Conservation (phyloP, 495 filamentous ascomycete genomes). For the Alectoria sarmentosa region DNA sequence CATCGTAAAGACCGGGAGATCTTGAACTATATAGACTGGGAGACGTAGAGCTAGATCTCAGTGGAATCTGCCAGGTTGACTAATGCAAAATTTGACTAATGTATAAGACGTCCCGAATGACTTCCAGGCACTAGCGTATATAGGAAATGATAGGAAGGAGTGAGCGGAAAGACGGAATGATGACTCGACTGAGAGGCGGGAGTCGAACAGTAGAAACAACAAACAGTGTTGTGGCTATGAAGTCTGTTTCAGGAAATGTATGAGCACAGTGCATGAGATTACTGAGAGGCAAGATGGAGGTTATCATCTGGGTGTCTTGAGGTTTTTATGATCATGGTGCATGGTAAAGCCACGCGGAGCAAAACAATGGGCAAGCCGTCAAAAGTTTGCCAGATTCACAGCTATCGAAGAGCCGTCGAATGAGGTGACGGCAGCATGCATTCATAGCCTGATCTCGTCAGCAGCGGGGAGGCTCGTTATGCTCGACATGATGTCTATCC, state of each 20-base stretch:
- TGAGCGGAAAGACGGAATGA: not conserved
- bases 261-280: not conserved
- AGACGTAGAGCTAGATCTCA: slow-evolving; percentile 6
- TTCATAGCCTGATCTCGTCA: slow-evolving; percentile 9
- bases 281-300: not conserved
- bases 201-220: not conserved
- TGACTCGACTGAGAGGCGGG: not conserved
- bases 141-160: not conserved
- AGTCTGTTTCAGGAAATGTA: not conserved
- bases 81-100: not conserved
- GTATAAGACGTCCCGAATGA: not conserved
- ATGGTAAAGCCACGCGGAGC: not conserved
- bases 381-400: not conserved
- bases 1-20: slow-evolving; percentile 16
- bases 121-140: not conserved
- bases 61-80: slow-evolving; percentile 1
- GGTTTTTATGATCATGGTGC: not conserved
- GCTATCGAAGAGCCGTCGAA: not conserved
- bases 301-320: not conserved
- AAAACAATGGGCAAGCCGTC: not conserved
- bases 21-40: slow-evolving; percentile 18
- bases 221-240: not conserved
- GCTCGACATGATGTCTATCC: not conserved
- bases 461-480: slow-evolving; percentile 9
- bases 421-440: not conserved